Evolutionary conservation across 2,329 filamentous ascomycete genomes (phyloP).

Genomic region (Hymenoscyphus salicellus): DNA sequence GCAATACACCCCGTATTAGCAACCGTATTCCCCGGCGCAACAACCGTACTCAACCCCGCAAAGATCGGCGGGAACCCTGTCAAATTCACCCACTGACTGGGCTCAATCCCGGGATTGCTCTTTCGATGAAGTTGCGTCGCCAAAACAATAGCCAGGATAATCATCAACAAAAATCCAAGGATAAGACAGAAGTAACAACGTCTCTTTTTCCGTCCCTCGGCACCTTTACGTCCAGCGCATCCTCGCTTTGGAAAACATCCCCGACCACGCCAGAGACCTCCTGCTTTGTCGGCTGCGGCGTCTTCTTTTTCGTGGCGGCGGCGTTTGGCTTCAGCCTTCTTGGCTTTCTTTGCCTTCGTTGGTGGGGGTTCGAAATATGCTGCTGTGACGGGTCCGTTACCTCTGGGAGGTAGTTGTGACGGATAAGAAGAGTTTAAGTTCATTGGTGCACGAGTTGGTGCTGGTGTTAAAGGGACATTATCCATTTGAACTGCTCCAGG

Average conservation of each 20-base stretch:
- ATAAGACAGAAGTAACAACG: slow-evolving; percentile 57
- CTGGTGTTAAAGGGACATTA: slow-evolving; percentile 54
- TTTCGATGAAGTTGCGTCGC: slow-evolving; percentile 51
- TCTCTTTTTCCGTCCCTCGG: slow-evolving; percentile 61
- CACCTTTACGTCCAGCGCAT: slow-evolving; percentile 61
- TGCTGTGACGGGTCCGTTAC: slow-evolving; percentile 17
- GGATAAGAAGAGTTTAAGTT: slow-evolving; percentile 36
- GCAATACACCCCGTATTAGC: slow-evolving; percentile 67
- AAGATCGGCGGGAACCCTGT: slow-evolving; percentile 85
- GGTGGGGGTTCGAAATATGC: slow-evolving; percentile 21
- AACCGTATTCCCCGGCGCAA: slow-evolving; percentile 65
- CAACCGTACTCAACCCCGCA: slow-evolving; percentile 75
- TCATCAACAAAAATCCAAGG: slow-evolving; percentile 49
- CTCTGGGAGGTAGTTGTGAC: slow-evolving; percentile 23
- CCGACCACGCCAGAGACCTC: slow-evolving; percentile 64
- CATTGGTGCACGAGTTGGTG: slow-evolving; percentile 25
- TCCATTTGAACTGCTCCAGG: slow-evolving; percentile 59
- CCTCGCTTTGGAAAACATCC: slow-evolving; percentile 61
- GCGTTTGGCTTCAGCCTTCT: slow-evolving; percentile 41
- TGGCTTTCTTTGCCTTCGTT: slow-evolving; percentile 30
- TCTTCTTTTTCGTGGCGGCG: slow-evolving; percentile 66
- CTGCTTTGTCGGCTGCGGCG: slow-evolving; percentile 52
- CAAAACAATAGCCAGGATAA: slow-evolving; percentile 57
- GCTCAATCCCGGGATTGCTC: slow-evolving; percentile 37
- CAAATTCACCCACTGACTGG: slow-evolving; percentile 72